Evolutionary conservation across 2,329 filamentous ascomycete genomes (phyloP).

Genomic region (Neonectria magnoliae): DNA sequence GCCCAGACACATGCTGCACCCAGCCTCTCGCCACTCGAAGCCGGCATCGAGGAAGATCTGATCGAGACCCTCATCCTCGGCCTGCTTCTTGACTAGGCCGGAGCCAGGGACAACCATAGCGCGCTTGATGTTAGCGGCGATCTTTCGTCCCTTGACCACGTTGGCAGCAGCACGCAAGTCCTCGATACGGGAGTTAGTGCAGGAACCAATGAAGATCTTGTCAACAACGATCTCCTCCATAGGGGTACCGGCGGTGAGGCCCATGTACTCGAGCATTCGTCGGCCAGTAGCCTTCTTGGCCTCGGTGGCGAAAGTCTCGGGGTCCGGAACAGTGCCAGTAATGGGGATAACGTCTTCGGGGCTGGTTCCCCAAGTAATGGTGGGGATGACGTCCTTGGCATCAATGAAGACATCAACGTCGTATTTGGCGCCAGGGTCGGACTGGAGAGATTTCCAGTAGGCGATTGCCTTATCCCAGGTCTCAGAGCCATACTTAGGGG

Average conservation of each 20-base stretch:
- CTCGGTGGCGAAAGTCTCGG: constrained; percentile 84
- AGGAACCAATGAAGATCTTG: constrained; percentile 98
- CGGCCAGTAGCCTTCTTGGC: constrained; percentile 82
- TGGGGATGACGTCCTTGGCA: constrained; percentile 91
- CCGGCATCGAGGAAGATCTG: constrained; percentile 92
- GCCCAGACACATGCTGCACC: constrained; percentile 98
- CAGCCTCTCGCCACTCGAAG: constrained; percentile 98
- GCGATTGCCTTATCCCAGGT: constrained; percentile 90
- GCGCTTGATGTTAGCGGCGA: constrained; percentile 88
- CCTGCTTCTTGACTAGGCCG: constrained; percentile 90
- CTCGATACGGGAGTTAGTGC: constrained; percentile 97
- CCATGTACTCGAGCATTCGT: constrained; percentile 95
- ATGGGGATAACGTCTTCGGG: constrained; percentile 97
- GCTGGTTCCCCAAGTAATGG: constrained; percentile 95
- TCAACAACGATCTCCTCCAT: constrained; percentile 94
- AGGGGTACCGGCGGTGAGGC: constrained; percentile 82
- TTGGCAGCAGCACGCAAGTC: constrained; percentile 89
- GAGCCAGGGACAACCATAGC: constrained; percentile 98
- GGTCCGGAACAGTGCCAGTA: constrained; percentile 87
- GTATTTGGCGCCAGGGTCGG: constrained; percentile 88
- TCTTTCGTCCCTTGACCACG: constrained; percentile 86
- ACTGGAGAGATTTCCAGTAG: constrained; percentile 89
- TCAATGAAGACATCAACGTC: constrained; percentile 91
- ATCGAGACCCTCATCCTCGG: constrained; percentile 91
- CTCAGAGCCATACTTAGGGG: constrained; percentile 82